Evolutionary conservation across 2,329 filamentous ascomycete genomes (phyloP), one percentile per base, ranked within the genome.

Genomic region (Malbranchea cinnamomea): DNA sequence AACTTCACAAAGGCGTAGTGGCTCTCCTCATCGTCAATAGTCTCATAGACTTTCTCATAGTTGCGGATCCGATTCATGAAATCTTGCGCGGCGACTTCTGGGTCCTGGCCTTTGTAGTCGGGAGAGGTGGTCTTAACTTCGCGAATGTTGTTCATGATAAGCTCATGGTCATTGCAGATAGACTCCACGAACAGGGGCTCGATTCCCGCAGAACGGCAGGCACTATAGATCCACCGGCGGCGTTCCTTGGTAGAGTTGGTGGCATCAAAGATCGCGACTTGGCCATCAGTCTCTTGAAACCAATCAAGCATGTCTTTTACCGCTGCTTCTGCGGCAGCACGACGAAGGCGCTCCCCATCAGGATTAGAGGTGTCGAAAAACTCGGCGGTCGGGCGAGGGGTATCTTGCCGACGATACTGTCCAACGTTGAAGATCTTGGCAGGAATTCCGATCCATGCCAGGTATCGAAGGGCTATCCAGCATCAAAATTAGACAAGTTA

Each of bases 61-160:
- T 94, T 93, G 47, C 78, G 74, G 49, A 98, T 98, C 38, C 89
- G 78, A 48, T 91, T 78, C 38, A 83, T 76, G 60, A 98, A 98
- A 54, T 98, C 89, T 34, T 74, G 68, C 7, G 85, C 89, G 3
- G 89, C 89, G 36, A 72, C 65, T 53, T 98, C 89, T 1, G 89
- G 89, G 50, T 98, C 89, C 54, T 93, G 84, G 32, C 85, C 89
- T 35, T 74, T 65, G 53, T 98, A 98, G 57, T 98, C 89, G 2
- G 89, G 89, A 33, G 82, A 92, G 15, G 83, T 92, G 2, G 84
- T 87, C 67, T 98, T 98, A 48, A 98, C 89, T 50, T 94, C 85
- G 41, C 85, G 74, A 42, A 98, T 94, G 55, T 98, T 98, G 63
- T 76, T 81, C 84, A 94, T 93, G 60, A 98, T 93, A 41, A 95